Base-by-base conservation (phyloP, 2,329 filamentous ascomycete species). In the Fusarium gaditjirri region DNA sequence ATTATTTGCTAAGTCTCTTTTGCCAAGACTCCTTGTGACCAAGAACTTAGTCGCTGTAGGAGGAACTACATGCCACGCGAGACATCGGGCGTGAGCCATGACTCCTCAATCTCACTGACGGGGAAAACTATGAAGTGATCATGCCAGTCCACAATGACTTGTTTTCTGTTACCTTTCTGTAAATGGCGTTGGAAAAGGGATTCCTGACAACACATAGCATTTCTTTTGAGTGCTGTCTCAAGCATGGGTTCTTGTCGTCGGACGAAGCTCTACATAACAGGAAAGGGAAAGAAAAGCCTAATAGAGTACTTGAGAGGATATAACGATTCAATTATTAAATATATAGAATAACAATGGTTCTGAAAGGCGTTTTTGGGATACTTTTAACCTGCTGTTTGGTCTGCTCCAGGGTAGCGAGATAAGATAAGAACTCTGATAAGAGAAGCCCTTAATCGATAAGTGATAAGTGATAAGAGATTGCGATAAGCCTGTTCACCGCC, bases 11-110 rank as follows among this genome's bases (percentile, higher is more conserved):
- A 6, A 23, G 8, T 6, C 29, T n/a, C 7, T 2, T 2, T 13
- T 19, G 3, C 5, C 5, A 13, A 19, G 11, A 6, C 29, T n/a
- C 16, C 8, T 49, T 7, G 10, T 49, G 21, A 23, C 16, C 16
- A 3, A 10, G 2, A 31, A 31, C 14, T 4, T 8, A 12, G 19
- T n/a, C 14, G 5, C 27, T 12, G 0, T 1, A 12, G 10, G 7
- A 8, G 2, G 19, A 16, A 31, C 1, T 47, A 11, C 6, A 21
- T n/a, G 19, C 21, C 5, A 4, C 8, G 2, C 4, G 3, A n/a
- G 13, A n/a, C 9, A 16, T n/a, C 13, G 16, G 6, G 13, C 14
- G 17, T 14, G 19, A 8, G 17, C 7, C 9, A 7, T 6, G 12
- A 21, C 11, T 21, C 17, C 35, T 13, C 12, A 23, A 4, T 21